phyloP scores from a whole-genome alignment of 2,329 filamentous ascomycete species.

The Cercospora canescens region DNA sequence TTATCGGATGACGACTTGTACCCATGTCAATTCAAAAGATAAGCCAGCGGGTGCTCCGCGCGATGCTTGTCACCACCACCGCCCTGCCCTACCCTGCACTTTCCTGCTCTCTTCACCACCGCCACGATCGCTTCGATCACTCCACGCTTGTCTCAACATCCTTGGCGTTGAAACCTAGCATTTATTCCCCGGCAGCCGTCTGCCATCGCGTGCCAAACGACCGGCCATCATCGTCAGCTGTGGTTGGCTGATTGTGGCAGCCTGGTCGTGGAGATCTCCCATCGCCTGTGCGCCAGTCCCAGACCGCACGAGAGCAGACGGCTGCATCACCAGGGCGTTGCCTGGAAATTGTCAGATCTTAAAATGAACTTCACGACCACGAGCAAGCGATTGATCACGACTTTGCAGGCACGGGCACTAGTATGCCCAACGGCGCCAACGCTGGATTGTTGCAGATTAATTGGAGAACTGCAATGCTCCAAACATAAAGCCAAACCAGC shows the following conservation, averaged over 20 bases:
- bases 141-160: slow-evolving; percentile 12
- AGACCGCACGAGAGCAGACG: background rate
- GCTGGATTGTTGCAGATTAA: background rate
- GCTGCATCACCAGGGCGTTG: background rate
- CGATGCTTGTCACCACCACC: slow-evolving; percentile 2
- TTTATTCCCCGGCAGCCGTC: background rate
- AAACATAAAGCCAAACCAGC: background rate
- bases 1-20: background rate
- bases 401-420: background rate
- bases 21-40: background rate
- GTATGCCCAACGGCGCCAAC: background rate
- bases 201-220: background rate
- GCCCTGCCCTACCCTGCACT: background rate
- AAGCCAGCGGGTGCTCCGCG: slow-evolving; percentile 8
- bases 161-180: background rate
- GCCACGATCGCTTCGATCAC: background rate
- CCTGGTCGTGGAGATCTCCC: slow-evolving; percentile 2
- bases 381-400: background rate
- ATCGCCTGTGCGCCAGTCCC: background rate
- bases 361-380: slow-evolving; percentile 3
- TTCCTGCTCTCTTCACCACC: background rate
- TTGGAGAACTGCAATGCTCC: background rate
- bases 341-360: background rate
- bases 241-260: background rate
- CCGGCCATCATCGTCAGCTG: background rate